These are phyloP conservation scores for Aaosphaeria arxii DNA, from an alignment of 2,329 filamentous ascomycete genomes.

Conservation along the genomic window DNA sequence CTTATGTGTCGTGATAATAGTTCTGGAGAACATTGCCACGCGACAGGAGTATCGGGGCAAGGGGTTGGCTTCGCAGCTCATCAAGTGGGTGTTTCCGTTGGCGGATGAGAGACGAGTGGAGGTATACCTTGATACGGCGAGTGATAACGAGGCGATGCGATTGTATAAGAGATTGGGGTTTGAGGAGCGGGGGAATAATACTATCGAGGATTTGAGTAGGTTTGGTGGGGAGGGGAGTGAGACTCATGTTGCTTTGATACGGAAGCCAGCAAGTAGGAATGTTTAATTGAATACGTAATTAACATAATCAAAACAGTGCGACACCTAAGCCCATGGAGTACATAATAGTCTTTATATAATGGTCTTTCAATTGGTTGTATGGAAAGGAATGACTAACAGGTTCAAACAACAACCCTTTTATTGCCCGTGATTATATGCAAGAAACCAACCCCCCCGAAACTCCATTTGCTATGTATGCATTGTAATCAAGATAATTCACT, in stretches of 20 bases:
- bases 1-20: background rate
- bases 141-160: slow-evolving; percentile 18
- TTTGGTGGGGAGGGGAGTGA: slow-evolving; percentile 15
- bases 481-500: no score
- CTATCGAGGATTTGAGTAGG: slow-evolving; percentile 13
- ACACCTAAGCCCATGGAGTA: no score
- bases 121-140: slow-evolving; percentile 25
- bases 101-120: slow-evolving; percentile 15
- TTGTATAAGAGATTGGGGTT: slow-evolving; percentile 26
- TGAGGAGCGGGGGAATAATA: slow-evolving; percentile 14
- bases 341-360: no score
- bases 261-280: slow-evolving; percentile 3
- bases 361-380: no score
- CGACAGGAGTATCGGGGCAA: slow-evolving; percentile 19
- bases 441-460: no score
- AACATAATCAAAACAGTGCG: no score
- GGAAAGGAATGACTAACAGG: no score
- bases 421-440: no score
- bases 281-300: no score
- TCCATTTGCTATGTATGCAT: no score
- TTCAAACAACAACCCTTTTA: no score
- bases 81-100: slow-evolving; percentile 9
- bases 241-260: slow-evolving; percentile 12
- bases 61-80: slow-evolving; percentile 19
- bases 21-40: slow-evolving; percentile 26